These are phyloP conservation scores for Amphirosellinia nigrospora DNA, from an alignment of 495 filamentous ascomycete species.

Conservation along the genomic window DNA sequence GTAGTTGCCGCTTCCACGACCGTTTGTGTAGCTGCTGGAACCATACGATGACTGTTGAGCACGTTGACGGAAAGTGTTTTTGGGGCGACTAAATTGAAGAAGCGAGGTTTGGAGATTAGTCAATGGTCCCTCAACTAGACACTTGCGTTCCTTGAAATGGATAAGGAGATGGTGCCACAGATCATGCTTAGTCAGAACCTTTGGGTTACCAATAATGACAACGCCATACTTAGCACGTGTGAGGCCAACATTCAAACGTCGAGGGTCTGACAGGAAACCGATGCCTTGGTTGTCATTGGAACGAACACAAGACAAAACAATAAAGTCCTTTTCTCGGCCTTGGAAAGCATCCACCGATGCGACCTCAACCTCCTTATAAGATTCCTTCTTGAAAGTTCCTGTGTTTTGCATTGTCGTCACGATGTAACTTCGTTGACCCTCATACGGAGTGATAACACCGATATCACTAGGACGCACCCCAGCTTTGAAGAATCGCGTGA, in stretches of 20 bases:
- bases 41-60: constrained; percentile 62
- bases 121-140: constrained; percentile 94
- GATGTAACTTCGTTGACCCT: constrained; percentile 97
- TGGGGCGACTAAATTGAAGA: constrained; percentile 93
- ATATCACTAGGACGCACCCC: constrained; percentile 90
- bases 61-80: constrained; percentile 88
- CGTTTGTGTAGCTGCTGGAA: constrained; percentile 70
- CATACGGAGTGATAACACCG: constrained; percentile 98
- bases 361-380: constrained; percentile 98
- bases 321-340: constrained; percentile 98
- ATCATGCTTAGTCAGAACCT: constrained; percentile 96
- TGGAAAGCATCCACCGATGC: constrained; percentile 99
- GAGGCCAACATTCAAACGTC: constrained; percentile 97
- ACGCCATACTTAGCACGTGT: constrained; percentile 96
- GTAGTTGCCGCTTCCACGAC: constrained; percentile 47
- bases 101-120: constrained; percentile 94
- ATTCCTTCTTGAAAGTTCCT: constrained; percentile 96
- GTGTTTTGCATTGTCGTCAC: constrained; percentile 98
- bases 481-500: constrained; percentile 99
- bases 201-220: constrained; percentile 96
- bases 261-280: constrained; percentile 97
- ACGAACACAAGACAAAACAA: constrained; percentile 96
- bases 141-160: constrained; percentile 97
- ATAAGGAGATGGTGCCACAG: constrained; percentile 96
- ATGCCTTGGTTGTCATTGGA: constrained; percentile 99